Evolutionary conservation across 148 eudicot species (phyloP).

Genomic region (Rheum nobile): DNA sequence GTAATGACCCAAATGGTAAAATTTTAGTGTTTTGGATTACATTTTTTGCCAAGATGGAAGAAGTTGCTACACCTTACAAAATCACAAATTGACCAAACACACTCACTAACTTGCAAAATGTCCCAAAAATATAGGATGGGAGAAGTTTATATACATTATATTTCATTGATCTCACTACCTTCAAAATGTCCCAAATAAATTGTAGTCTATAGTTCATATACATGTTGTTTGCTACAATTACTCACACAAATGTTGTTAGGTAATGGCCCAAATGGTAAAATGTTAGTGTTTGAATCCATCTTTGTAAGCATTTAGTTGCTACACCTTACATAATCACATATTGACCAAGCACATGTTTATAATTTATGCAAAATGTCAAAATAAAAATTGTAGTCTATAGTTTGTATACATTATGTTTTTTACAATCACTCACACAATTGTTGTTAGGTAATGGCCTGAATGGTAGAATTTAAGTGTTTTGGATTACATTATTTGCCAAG

Average conservation of each 20-base stretch:
- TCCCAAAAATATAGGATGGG: no score
- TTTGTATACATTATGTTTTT: background rate
- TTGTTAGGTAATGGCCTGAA: background rate
- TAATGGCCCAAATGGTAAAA: background rate
- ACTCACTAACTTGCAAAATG: no score
- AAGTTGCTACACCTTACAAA: no score
- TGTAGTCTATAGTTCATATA: no score
- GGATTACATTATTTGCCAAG: background rate
- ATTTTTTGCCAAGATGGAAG: background rate
- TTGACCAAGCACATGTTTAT: no score
- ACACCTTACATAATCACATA: background rate
- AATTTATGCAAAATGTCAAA: no score
- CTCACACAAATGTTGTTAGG: background rate
- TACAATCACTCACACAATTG: background rate
- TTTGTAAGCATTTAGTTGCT: background rate
- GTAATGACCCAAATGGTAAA: background rate
- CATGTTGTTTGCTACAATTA: background rate
- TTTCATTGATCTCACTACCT: no score
- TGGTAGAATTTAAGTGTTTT: background rate
- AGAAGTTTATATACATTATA: no score
- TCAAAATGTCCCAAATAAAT: no score
- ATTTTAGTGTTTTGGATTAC: background rate
- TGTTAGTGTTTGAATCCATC: background rate
- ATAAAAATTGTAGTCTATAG: no score
- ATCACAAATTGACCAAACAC: no score